These are phyloP conservation scores for Apiotrichum porosum DNA, from an alignment of 1,284 basidiomycete genomes.

Conservation along the genomic window DNA sequence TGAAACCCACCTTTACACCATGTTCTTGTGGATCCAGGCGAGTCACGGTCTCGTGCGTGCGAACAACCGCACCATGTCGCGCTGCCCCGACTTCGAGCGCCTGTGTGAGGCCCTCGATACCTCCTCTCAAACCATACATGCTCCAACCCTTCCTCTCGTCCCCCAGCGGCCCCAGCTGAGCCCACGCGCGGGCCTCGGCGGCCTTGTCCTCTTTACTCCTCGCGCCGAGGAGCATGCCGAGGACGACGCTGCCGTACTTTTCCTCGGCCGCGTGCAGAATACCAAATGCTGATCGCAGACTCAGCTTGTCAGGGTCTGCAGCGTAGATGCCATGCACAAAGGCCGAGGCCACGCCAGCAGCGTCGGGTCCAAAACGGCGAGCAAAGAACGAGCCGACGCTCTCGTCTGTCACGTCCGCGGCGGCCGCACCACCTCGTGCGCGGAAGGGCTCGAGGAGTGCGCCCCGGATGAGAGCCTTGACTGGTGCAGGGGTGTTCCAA, in stretches of 20 bases:
- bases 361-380: conserved; percentile 65
- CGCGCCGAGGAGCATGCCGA: conserved; percentile 58
- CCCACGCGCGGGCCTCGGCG: conserved; percentile 16
- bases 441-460: conserved; percentile 60
- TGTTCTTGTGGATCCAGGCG: neutral
- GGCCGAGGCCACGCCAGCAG: conserved; percentile 76
- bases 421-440: conserved; percentile 19
- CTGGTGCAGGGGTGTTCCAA: neutral
- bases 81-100: conserved; percentile 54
- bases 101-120: conserved; percentile 64
- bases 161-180: conserved; percentile 20
- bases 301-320: conserved; percentile 69
- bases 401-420: conserved; percentile 57
- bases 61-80: conserved; percentile 59
- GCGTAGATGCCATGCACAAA: conserved; percentile 92
- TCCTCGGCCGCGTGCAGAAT: conserved; percentile 65
- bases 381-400: conserved; percentile 73
- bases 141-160: conserved; percentile 35
- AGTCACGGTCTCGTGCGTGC: conserved; percentile 50
- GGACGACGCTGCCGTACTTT: conserved; percentile 61
- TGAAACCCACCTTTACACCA: conserved; percentile 5
- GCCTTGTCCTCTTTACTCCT: conserved; percentile 13
- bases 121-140: conserved; percentile 53
- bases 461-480: conserved; percentile 52
- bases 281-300: conserved; percentile 72